These are phyloP conservation scores for Fusarium staphyleae DNA, from an alignment of 2,329 filamentous ascomycete genomes.

Conservation along the genomic window DNA sequence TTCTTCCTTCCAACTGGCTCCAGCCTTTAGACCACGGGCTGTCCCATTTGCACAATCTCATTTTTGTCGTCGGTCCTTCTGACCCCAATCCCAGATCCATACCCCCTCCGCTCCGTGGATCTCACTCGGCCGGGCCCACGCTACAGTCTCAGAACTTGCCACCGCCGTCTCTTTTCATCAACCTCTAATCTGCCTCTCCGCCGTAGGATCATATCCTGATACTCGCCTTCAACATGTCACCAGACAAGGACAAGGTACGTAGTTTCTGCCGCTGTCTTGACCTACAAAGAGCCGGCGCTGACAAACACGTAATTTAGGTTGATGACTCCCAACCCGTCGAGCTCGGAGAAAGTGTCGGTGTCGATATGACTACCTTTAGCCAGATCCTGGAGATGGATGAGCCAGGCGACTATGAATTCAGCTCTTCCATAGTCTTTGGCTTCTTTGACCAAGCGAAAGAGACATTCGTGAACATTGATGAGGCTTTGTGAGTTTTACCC, in stretches of 20 bases:
- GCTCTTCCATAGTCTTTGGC: constrained; percentile 83
- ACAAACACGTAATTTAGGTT: constrained; percentile 41
- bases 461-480: constrained; percentile 87
- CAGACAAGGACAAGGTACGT: constrained; percentile 46
- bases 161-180: constrained; percentile 9
- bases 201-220: constrained; percentile 22
- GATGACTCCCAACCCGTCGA: constrained; percentile 58
- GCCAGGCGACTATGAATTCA: constrained; percentile 85
- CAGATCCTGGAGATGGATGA: constrained; percentile 99
- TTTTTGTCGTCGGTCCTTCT: constrained; percentile 12
- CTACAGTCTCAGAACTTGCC: constrained; percentile 16
- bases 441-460: constrained; percentile 92
- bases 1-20: constrained; percentile 10
- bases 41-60: constrained; percentile 16
- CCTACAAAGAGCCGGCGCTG: constrained; percentile 11
- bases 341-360: constrained; percentile 71
- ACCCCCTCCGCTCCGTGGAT: constrained; percentile 11
- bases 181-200: constrained; percentile 11
- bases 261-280: neutral
- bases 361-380: constrained; percentile 83
- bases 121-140: constrained; percentile 14
- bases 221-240: constrained; percentile 40
- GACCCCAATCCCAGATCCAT: constrained; percentile 19
- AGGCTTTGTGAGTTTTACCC: constrained; percentile 73
- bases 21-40: constrained; percentile 9